Percentiles rank a stretch among this genome's conserved stretches.
These are phyloP conservation scores for Diaporthe aspalathi DNA, from an alignment of 2,329 filamentous ascomycete genomes.

Conservation along the genomic window DNA sequence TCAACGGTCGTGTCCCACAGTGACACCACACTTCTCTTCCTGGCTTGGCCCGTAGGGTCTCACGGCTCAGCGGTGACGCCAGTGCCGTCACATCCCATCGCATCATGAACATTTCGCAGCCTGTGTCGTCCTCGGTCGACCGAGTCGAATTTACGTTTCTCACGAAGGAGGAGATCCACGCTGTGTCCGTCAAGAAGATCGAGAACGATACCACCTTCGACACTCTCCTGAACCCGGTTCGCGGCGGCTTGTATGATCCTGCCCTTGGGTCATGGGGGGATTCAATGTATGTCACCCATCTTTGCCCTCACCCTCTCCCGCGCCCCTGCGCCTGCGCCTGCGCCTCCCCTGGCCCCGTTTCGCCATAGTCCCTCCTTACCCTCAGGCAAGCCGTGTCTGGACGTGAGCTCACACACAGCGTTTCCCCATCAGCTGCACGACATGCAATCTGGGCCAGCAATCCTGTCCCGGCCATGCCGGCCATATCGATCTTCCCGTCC, in stretches of 20 bases:
- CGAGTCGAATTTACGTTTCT: conserved; percentile 92
- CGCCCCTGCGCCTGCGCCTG: not conserved
- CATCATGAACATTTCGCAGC: conserved; percentile 79
- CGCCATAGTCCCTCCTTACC: not conserved
- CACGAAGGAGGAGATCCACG: conserved; percentile 82
- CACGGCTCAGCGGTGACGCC: conserved; percentile 11
- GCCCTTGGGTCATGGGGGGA: conserved; percentile 92
- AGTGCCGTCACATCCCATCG: conserved; percentile 17
- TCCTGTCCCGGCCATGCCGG: conserved; percentile 93
- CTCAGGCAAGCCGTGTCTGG: not conserved
- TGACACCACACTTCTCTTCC: not conserved
- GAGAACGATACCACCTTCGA: conserved; percentile 96
- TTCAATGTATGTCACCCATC: conserved; percentile 70
- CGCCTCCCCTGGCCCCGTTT: not conserved
- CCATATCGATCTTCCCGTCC: conserved; percentile 93
- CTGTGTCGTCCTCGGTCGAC: conserved; percentile 84
- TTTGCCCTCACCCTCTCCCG: not conserved
- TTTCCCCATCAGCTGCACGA: conserved; percentile 76
- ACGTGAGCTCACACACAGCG: conserved; percentile 14
- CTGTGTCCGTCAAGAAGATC: conserved; percentile 92
- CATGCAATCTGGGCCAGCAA: conserved; percentile 85
- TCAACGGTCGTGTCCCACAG: not conserved
- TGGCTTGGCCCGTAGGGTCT: conserved; percentile 4
- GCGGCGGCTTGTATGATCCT: conserved; percentile 91
- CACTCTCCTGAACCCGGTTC: conserved; percentile 86